Percentiles rank a stretch among this genome's conserved stretches.
These are phyloP conservation scores for Bacterosira constricta DNA, from an alignment of 108 stramenopile genomes.

Conservation along the genomic window DNA sequence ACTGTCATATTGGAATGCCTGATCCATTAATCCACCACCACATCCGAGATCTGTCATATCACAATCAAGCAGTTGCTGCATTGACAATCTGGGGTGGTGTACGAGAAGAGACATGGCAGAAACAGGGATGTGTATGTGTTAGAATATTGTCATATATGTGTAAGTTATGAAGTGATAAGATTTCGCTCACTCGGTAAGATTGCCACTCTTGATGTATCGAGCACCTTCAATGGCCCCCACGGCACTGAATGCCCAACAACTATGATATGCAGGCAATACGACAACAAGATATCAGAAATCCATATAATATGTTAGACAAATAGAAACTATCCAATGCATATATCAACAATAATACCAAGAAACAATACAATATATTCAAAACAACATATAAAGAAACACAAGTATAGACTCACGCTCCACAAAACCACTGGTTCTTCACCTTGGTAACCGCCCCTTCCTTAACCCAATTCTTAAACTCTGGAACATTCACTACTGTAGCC, in stretches of 20 bases:
- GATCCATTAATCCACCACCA: slow-evolving; percentile 95
- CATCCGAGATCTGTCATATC: slow-evolving; percentile 89
- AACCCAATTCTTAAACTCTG: slow-evolving; percentile 86
- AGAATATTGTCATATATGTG: no score
- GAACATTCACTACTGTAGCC: slow-evolving; percentile 42
- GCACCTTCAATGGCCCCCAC: slow-evolving; percentile 96
- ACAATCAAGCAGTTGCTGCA: slow-evolving; percentile 95
- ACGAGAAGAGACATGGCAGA: no score
- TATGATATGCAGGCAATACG: no score
- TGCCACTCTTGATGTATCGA: slow-evolving; percentile 77
- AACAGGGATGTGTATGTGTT: no score
- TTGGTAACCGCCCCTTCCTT: slow-evolving; percentile 85
- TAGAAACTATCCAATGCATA: no score
- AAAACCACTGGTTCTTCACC: slow-evolving; percentile 88
- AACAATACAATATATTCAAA: no score
- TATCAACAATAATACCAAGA: no score
- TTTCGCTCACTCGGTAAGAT: slow-evolving; percentile 52
- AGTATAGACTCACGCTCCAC: slow-evolving; percentile 50
- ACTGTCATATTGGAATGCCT: slow-evolving; percentile 93
- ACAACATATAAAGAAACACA: no score
- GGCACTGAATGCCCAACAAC: slow-evolving; percentile 94
- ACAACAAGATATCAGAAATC: no score
- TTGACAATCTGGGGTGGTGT: slow-evolving; percentile 57
- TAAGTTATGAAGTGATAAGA: no score
- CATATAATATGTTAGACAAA: no score